Evolutionary conservation across 306 rosid species (phyloP).

Genomic region (Comarum palustre): DNA sequence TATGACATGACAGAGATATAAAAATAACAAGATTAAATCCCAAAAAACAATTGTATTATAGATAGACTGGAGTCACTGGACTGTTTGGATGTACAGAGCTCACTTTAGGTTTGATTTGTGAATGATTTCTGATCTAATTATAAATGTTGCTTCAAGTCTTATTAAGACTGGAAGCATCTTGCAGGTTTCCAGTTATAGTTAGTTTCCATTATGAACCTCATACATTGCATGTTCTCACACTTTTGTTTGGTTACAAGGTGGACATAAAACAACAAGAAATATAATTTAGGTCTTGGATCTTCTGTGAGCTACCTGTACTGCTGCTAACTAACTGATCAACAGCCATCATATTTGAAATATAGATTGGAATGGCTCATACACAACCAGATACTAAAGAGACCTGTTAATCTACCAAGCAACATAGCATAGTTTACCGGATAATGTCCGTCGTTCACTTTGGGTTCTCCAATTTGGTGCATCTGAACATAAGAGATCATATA

Average conservation of each 20-base stretch:
- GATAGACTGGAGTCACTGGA: neutral
- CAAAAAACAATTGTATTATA: neutral
- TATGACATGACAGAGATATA: neutral
- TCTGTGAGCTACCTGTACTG: neutral
- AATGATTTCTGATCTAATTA: neutral
- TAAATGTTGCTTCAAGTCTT: neutral
- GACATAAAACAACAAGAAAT: neutral
- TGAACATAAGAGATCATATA: constrained; percentile 71
- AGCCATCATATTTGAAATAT: neutral
- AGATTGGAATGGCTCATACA: neutral
- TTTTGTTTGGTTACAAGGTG: neutral
- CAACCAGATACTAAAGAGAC: neutral
- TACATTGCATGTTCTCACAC: neutral
- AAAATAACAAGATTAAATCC: neutral
- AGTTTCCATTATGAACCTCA: neutral
- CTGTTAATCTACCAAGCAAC: neutral
- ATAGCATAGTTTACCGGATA: constrained; percentile 38
- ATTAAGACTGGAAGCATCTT: neutral
- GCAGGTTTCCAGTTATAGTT: neutral
- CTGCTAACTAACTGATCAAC: neutral
- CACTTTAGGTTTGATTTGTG: neutral
- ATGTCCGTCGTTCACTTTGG: constrained; percentile 35
- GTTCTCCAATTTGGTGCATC: constrained; percentile 50
- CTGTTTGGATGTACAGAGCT: neutral
- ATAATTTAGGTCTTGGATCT: neutral